Percentiles rank a stretch among this genome's conserved stretches.
These are phyloP conservation scores for Hevea brasiliensis DNA, from an alignment of 345 rosid genomes.

Conservation along the genomic window DNA sequence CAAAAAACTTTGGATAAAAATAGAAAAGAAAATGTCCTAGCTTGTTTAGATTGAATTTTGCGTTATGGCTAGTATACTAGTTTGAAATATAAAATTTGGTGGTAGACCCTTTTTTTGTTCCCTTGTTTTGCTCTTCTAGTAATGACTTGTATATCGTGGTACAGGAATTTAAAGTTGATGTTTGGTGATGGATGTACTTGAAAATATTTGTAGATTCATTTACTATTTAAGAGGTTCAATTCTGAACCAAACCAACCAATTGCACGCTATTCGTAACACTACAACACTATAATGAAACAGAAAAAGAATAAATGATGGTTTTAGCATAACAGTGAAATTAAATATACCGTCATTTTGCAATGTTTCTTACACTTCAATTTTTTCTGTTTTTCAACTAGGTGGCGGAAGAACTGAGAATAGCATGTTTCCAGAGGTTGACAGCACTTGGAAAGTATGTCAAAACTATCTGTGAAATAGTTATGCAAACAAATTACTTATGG, in stretches of 20 bases:
- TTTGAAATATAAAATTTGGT: background rate
- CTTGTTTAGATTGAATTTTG: too few relatives aligned
- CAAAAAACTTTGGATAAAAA: too few relatives aligned
- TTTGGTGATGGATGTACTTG: too few relatives aligned
- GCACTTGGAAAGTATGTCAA: conserved; percentile 80
- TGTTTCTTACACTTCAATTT: conserved; percentile 13
- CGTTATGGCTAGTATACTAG: background rate
- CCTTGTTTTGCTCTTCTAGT: too few relatives aligned
- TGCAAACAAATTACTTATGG: background rate
- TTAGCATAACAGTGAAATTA: background rate
- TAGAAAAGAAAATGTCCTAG: too few relatives aligned
- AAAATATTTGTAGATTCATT: too few relatives aligned
- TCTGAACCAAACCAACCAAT: too few relatives aligned
- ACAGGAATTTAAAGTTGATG: too few relatives aligned
- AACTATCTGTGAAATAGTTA: conserved; percentile 18
- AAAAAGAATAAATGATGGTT: background rate
- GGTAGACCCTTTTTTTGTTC: background rate
- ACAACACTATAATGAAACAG: background rate
- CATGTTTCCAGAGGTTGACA: conserved; percentile 97
- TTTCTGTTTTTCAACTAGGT: conserved; percentile 41
- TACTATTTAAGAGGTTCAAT: too few relatives aligned
- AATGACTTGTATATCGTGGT: too few relatives aligned
- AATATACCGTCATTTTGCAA: background rate
- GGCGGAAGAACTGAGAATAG: conserved; percentile 55
- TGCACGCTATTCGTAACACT: too few relatives aligned